These are phyloP conservation scores for Aspergillus hortae DNA, from an alignment of 2,329 filamentous ascomycete genomes.

Conservation along the genomic window DNA sequence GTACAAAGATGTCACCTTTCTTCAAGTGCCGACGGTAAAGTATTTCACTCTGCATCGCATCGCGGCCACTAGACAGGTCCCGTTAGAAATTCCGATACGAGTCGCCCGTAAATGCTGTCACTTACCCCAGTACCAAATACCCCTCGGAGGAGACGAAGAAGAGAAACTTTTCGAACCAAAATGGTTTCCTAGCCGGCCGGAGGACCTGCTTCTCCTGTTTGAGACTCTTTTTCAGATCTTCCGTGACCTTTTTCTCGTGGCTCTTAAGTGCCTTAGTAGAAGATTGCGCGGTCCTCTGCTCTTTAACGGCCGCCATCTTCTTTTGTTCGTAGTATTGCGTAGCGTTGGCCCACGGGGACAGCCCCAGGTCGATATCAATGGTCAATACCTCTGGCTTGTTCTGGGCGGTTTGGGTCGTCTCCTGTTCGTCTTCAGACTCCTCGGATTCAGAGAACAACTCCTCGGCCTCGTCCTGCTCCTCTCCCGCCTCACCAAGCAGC, in stretches of 20 bases:
- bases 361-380: constrained; percentile 78
- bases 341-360: constrained; percentile 86
- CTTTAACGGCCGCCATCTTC: constrained; percentile 77
- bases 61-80: constrained; percentile 58
- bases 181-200: constrained; percentile 73
- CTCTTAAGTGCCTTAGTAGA: constrained; percentile 81
- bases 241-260: constrained; percentile 80
- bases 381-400: constrained; percentile 48
- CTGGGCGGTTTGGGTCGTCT: constrained; percentile 20
- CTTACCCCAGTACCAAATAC: constrained; percentile 75
- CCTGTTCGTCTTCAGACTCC: constrained; percentile 34
- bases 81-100: background rate
- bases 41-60: constrained; percentile 84
- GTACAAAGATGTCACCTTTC: constrained; percentile 87
- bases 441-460: constrained; percentile 60
- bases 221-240: constrained; percentile 79
- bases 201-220: constrained; percentile 90
- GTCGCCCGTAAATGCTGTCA: too few relatives aligned
- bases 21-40: constrained; percentile 83
- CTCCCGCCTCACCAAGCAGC: constrained; percentile 67
- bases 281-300: constrained; percentile 79
- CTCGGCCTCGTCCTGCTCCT: constrained; percentile 63
- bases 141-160: constrained; percentile 97
- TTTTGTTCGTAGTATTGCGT: constrained; percentile 89
- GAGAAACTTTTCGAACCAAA: constrained; percentile 97